Base-by-base conservation (phyloP, 441 rosid genomes). In the Aquilaria agallochum region DNA sequence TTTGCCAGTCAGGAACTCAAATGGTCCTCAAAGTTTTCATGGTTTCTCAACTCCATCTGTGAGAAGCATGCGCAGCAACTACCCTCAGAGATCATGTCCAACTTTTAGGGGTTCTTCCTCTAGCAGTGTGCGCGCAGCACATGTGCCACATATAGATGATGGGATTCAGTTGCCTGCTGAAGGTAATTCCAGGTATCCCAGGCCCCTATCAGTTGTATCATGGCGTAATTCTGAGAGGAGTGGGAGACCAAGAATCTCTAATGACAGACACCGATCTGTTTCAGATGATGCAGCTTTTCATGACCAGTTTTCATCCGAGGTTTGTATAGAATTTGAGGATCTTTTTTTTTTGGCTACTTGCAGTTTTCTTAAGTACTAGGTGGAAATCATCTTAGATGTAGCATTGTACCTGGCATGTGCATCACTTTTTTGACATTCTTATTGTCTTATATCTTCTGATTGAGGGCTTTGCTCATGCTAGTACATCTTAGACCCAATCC, bases 221-320 rank as follows among this genome's bases (percentile, higher is more conserved):
- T 81, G 92, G 96, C 88, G 79, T 53, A 77, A 77, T 40, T 67
- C 72, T 68, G 96, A 89, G 49, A 80, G 84, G 70, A 68, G 68
- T 53, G 84, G 86, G 72, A 87, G 95, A 72, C 77, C 92, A 31
- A 83, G 90, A 81, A 68, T 81, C 57, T 76, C 88, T 3, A 64
- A 78, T 65, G 95, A 89, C 56, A 77, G 95, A 74, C 74, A 72
- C 68, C 80, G 79, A 40, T 67, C 87, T 56, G 67, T 78, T 55
- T 64, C 81, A 49, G 76, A 76, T 78, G 93, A 80, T 62, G 79
- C 64, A 62, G 66, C 77, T 68, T 74, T 77, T 56, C 90, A 74
- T 50, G 84, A 80, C 53, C 83, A 81, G 65, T 72, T 80, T 72
- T 66, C 83, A 53, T 78, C 93, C 32, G 92, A 87, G 95, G 97